Evolutionary conservation across 345 rosid species (phyloP), one percentile per base, ranked within the genome.

Genomic region (Citropsis articulata): DNA sequence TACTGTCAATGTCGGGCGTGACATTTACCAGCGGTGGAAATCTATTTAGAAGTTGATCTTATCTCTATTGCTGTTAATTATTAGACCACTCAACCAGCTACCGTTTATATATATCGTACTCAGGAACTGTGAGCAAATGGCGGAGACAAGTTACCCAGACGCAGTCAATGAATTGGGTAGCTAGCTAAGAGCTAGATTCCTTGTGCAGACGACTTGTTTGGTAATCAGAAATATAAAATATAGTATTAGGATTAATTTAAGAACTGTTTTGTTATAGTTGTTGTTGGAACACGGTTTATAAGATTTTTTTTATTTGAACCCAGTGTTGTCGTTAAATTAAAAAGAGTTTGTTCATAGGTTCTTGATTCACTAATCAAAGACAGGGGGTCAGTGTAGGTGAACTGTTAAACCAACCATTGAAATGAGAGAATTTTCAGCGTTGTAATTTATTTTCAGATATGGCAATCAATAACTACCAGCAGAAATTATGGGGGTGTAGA

Each of bases 171-270:
- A 40, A 40, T 13, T 9, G 13, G 45, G 1, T 40, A 9, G 50
- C 50, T 12, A 13, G 50, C 50, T 45, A 45, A 45, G 50, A 45
- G 50, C 14, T 45, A 13, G 62, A 48, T 64, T 65, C 63, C 78
- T 45, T 35, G 30, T 75, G 61, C 45, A 27, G 57, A 62, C 42
- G 77, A 62, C 38, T 40, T 73, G 57, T 73, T 75, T 75, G 48
- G 75, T 71, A 31, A 71, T 55, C 75, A 31, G 64, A 50, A 40
- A 18, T 42, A 5, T 18, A 61, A 38, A 60, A 62, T 38, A 19
- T 50, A 25, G 1, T 50, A 9, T 27, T 9, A 24, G 1, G 4
- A 28, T 31, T 55, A 22, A 71, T 30, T 31, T 28, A 30, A 30
- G 42, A 7, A 18, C 13, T n/a, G 18, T 69, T 69, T 69, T 69